Percentiles rank a stretch among this genome's conserved stretches.
Conservation (phyloP, 805 yeast genomes). For the Kodamaea fukazawae region DNA sequence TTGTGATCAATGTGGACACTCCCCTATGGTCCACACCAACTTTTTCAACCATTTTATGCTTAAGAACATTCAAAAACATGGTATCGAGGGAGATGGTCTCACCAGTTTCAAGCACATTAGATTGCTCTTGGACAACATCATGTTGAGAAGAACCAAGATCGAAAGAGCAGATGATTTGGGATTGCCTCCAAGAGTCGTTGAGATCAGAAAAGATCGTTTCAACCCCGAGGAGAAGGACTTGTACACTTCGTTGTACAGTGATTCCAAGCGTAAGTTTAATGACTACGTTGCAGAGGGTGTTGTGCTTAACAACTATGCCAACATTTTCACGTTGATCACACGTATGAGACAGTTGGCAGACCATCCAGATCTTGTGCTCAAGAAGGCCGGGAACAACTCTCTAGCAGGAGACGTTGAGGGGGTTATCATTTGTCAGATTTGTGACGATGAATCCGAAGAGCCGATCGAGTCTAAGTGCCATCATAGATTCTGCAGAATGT, state of each 20-base stretch:
- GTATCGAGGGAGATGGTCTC: constrained; percentile 77
- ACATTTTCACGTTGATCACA: constrained; percentile 91
- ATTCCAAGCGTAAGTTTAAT: constrained; percentile 81
- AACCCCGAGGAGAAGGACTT: constrained; percentile 94
- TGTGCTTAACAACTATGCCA: constrained; percentile 93
- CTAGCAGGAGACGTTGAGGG: constrained; percentile 44
- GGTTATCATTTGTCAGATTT: constrained; percentile 77
- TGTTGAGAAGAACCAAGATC: constrained; percentile 92
- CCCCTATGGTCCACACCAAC: constrained; percentile 92
- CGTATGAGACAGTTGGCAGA: constrained; percentile 98
- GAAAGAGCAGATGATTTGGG: constrained; percentile 98
- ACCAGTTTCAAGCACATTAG: constrained; percentile 78
- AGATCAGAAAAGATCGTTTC: constrained; percentile 79
- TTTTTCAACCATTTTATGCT: constrained; percentile 94
- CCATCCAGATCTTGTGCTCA: constrained; percentile 92
- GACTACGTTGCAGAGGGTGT: constrained; percentile 96
- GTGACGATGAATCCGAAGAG: constrained; percentile 98
- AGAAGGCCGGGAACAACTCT: constrained; percentile 51
- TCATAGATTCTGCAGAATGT: constrained; percentile 89
- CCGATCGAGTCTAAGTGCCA: constrained; percentile 94
- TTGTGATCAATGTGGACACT: constrained; percentile 85
- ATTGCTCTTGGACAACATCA: constrained; percentile 67
- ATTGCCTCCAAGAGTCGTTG: constrained; percentile 92
- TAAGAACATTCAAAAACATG: constrained; percentile 87
- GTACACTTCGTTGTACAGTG: constrained; percentile 82